phyloP scores from a whole-genome alignment of 331 rosid genomes.

The Pyrus hybrid region DNA sequence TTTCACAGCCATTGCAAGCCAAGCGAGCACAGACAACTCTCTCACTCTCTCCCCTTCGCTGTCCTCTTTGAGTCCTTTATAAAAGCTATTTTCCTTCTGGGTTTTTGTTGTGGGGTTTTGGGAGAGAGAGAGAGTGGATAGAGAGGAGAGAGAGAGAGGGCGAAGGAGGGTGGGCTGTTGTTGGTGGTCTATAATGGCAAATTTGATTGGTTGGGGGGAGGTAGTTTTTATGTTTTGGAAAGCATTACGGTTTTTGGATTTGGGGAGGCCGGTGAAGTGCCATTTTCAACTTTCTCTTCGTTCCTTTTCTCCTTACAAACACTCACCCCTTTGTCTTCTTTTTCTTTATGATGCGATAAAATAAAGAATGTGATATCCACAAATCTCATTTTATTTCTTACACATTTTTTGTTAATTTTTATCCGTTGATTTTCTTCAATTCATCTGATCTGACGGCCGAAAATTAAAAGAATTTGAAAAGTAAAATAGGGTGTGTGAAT shows the following conservation, averaged over 20 bases:
- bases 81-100: neutral
- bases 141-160: neutral
- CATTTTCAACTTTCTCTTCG: slow-evolving; percentile 65
- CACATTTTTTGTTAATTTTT: no score
- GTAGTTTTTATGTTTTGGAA: slow-evolving; percentile 17
- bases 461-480: no score
- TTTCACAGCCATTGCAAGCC: slow-evolving; percentile 37
- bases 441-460: no score
- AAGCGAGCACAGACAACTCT: slow-evolving; percentile 7
- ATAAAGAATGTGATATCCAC: no score
- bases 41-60: neutral
- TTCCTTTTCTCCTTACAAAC: slow-evolving; percentile 28
- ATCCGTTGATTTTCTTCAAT: no score
- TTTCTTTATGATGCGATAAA: neutral
- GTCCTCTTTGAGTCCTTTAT: slow-evolving; percentile 1
- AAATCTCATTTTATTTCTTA: no score
- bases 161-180: neutral
- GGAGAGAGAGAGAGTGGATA: neutral
- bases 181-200: slow-evolving; percentile 17
- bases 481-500: no score
- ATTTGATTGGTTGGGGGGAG: slow-evolving; percentile 36
- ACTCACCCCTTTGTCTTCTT: slow-evolving; percentile 41
- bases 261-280: slow-evolving; percentile 62
- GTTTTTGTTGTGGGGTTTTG: slow-evolving; percentile 1
- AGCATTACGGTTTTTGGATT: slow-evolving; percentile 37